A percentile compares a stretch with the other conserved stretches of the same genome.
These are phyloP conservation scores for Clavulina sp. DNA, from an alignment of 768 basidiomycete species.

Conservation along the genomic window DNA sequence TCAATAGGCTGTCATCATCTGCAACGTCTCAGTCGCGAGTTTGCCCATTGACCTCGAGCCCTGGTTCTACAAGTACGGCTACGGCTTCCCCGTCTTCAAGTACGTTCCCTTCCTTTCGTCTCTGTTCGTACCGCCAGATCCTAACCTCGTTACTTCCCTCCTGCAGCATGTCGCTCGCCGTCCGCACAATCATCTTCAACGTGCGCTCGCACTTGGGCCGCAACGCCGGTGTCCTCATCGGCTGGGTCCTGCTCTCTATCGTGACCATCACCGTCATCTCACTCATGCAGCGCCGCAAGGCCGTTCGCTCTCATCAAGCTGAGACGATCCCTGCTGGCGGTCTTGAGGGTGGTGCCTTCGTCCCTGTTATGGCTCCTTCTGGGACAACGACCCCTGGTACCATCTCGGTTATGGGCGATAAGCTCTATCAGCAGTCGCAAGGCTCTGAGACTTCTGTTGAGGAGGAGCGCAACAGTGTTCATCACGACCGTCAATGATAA, in stretches of 20 bases:
- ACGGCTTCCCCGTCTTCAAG: slow-evolving; percentile 55
- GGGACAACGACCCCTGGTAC: too few species aligned
- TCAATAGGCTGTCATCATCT: slow-evolving; percentile 37
- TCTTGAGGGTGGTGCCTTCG: too few species aligned
- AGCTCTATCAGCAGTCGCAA: too few species aligned
- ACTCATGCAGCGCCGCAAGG: slow-evolving; percentile 3
- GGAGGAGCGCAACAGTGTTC: too few species aligned
- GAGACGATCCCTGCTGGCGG: too few species aligned
- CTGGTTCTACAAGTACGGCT: slow-evolving; percentile 34
- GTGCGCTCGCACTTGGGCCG: slow-evolving; percentile 34
- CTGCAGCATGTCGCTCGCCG: slow-evolving; percentile 25
- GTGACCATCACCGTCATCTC: slow-evolving; percentile 7
- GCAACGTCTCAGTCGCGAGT: slow-evolving; percentile 25
- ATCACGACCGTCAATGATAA: too few species aligned
- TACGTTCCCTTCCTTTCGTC: slow-evolving; percentile 24
- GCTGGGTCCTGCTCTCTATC: slow-evolving; percentile 15
- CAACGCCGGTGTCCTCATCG: slow-evolving; percentile 21
- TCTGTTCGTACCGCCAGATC: not conserved
- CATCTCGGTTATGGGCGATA: too few species aligned
- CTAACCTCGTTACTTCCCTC: not conserved
- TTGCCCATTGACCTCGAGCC: slow-evolving; percentile 34
- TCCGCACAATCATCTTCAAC: slow-evolving; percentile 44
- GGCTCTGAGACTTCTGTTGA: too few species aligned
- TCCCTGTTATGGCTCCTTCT: too few species aligned
- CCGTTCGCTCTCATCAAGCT: not conserved